Percentiles rank a stretch among this genome's conserved stretches.
phyloP scores from a whole-genome alignment of 2,329 filamentous ascomycete genomes.

The Daldinia sp. region DNA sequence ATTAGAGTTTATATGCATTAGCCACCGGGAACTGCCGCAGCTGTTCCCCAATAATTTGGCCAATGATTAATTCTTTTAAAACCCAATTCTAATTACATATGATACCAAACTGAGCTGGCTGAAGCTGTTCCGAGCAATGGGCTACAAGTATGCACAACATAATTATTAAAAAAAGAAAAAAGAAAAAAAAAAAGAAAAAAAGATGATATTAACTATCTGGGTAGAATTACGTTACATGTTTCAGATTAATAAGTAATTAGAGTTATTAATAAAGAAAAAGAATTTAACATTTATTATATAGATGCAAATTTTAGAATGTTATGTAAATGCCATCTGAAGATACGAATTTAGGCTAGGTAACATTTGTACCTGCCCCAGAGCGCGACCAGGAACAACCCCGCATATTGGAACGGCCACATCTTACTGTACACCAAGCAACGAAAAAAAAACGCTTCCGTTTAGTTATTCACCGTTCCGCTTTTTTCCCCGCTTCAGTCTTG shows the following conservation, averaged over 20 bases:
- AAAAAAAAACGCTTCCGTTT: not conserved
- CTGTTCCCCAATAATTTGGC: not conserved
- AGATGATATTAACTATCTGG: too few relatives aligned
- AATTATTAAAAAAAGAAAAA: too few relatives aligned
- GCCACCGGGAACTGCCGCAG: not conserved
- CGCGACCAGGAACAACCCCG: not conserved
- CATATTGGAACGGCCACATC: not conserved
- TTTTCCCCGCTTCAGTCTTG: too few relatives aligned
- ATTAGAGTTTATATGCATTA: not conserved
- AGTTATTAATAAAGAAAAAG: not conserved
- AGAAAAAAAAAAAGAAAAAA: too few relatives aligned
- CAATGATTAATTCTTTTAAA: not conserved
- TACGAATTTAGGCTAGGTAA: slow-evolving; percentile 2
- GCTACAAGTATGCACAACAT: too few relatives aligned
- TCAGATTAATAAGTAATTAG: not conserved
- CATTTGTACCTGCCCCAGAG: not conserved
- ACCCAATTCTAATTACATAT: not conserved
- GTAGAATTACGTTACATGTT: too few relatives aligned
- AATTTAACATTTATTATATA: not conserved
- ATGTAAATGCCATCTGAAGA: not conserved
- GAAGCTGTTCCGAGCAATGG: too few relatives aligned
- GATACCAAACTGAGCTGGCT: not conserved
- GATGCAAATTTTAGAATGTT: not conserved
- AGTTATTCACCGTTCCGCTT: slow-evolving; percentile 3
- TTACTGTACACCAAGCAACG: not conserved